Evolutionary conservation across 495 filamentous ascomycete species (phyloP), one percentile per base, ranked within the genome.

Genomic region (Tetracladium marchalianum): DNA sequence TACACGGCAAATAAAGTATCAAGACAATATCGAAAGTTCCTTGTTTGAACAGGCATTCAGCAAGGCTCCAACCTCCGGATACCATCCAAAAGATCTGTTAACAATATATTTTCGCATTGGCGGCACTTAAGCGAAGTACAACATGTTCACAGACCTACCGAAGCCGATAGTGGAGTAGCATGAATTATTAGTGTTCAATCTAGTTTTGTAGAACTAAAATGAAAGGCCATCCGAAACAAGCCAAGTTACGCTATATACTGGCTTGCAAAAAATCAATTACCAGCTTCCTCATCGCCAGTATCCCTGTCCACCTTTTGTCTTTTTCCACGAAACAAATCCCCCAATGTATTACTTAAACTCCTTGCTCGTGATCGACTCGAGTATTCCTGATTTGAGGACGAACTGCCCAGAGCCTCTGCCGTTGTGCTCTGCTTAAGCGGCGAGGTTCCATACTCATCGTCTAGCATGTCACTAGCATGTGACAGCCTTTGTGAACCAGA

Each of bases 341-440:
- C 66, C 2, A 76, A 46, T 11, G 71, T 70, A 40, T 66, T 66
- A 44, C 73, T 76, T 31, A 76, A 46, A 56, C 70, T 76, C 44
- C 60, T 31, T 27, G 60, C 41, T 46, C 73, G 61, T 22, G 72
- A 65, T 22, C 69, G 52, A 17, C 18, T 18, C 16, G 24, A 13
- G 5, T 16, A 36, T 5, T 34, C 38, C 19, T 44, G 44, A 15
- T 34, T 41, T 11, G 37, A 49, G 15, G 52, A 42, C 13, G 53
- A 56, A 38, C 46, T 51, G 39, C 50, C 53, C 2, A 51, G 17
- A 27, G 40, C 39, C 27, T 47, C 38, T 11, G 15, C 39, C 1
- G 39, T 40, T 9, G 31, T 41, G 11, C 6, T 24, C 10, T 39
- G 11, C 39, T 51, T 53, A 0, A 37, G 27, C 22, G 52, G 45